Base-by-base conservation (phyloP, 208 protist genomes). In the Plasmodiophora brassicae region DNA sequence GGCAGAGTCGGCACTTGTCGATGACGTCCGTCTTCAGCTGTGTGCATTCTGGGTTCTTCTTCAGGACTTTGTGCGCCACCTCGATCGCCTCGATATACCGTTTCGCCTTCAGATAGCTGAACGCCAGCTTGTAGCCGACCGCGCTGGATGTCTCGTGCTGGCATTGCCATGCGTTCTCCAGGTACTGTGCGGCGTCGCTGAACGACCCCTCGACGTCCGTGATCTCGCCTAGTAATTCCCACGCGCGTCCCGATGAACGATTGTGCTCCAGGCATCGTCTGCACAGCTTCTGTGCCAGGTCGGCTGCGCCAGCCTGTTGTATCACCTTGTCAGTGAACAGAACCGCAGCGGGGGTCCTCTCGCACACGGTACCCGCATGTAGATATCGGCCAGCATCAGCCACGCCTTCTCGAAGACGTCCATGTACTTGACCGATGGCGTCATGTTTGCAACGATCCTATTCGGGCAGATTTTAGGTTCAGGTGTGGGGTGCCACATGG, bases 61-160 rank as follows among this genome's bases (percentile, higher is more conserved):
- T 87, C 36, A 98, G 90, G 38, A 98, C 95, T 87, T 93, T 93
- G 83, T 96, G 93, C 90, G 96, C 96, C 39, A 98, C 93, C 54
- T 97, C 95, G 92, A 98, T 98, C 14, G 95, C 95, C 85, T 96
- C 92, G 71, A 98, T 92, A 35, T 94, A 93, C 46, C 94, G 91
- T 78, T 94, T 93, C 60, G 95, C 95, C 91, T 98, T 98, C 85
- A 98, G 93, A 88, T 96, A 96, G 92, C 98, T 98, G 92, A 98
- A 97, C 38, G 96, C 96, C 1, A 98, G 93, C 85, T 97, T 97
- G 94, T 95, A 98, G n/a, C 97, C 97, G 38, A 98, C 91, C 0
- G 86, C 90, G 14, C 95, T 95, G 87, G 96, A 92, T 0, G 86
- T 90, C 85, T 97, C 95, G 89, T 94, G 93, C 72, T 94, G 85